Conservation (phyloP, 2,329 filamentous ascomycete species). For the Pleomassaria siparia region DNA sequence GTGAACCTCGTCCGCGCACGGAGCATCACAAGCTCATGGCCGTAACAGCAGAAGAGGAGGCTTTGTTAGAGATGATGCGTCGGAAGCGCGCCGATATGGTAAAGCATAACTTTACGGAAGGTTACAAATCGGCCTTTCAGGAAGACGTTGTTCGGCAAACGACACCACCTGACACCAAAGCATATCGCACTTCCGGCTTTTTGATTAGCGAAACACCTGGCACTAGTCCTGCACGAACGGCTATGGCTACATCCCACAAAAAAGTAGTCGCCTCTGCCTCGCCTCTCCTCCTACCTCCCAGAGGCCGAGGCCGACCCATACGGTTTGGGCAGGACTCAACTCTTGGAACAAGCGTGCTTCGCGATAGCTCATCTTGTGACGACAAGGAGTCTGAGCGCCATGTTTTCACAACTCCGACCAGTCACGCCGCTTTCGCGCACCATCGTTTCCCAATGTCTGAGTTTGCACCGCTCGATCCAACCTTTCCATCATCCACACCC, state of each 20-base stretch:
- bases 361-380: conserved; percentile 34
- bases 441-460: conserved; percentile 26
- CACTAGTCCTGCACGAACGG: conserved; percentile 20
- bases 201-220: conserved; percentile 25
- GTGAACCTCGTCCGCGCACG: conserved; percentile 33
- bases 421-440: conserved; percentile 19
- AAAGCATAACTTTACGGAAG: conserved; percentile 43
- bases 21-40: conserved; percentile 46
- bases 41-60: conserved; percentile 54
- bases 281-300: conserved; percentile 21
- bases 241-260: conserved; percentile 14
- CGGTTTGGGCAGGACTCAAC: conserved; percentile 18
- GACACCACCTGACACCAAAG: conserved; percentile 16
- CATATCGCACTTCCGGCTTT: conserved; percentile 29
- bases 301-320: conserved; percentile 31
- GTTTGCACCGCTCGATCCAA: conserved; percentile 34
- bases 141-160: conserved; percentile 24
- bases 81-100: conserved; percentile 52
- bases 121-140: conserved; percentile 39
- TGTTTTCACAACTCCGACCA: conserved; percentile 10
- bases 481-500: conserved; percentile 30
- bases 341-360: conserved; percentile 22
- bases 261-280: conserved; percentile 20
- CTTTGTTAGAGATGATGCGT: conserved; percentile 52
- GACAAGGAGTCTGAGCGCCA: conserved; percentile 13